phyloP scores from a whole-genome alignment of 176 grass and related monocot species.

The Avena atlantica region DNA sequence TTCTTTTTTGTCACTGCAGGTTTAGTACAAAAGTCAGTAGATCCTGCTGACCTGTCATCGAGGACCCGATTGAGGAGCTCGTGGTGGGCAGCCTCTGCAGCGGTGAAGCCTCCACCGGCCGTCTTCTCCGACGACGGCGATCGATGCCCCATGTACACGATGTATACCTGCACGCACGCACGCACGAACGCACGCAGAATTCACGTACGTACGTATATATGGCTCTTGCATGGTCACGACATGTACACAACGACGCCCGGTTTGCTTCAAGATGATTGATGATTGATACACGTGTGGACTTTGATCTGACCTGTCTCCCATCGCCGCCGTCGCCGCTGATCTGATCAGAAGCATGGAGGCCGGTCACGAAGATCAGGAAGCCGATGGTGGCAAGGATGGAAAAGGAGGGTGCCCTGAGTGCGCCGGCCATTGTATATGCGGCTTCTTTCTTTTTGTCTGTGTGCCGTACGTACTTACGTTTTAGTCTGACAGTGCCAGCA shows the following conservation, averaged over 20 bases:
- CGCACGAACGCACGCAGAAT: background rate
- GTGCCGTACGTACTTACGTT: background rate
- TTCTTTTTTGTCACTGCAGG: background rate
- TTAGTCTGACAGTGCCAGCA: background rate
- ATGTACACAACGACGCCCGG: background rate
- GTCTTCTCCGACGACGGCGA: background rate
- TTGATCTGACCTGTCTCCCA: slow-evolving; percentile 7
- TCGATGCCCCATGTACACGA: slow-evolving; percentile 52
- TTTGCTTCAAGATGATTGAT: no score
- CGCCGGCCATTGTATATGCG: background rate
- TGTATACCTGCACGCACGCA: slow-evolving; percentile 32
- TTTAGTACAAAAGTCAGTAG: background rate
- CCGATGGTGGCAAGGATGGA: background rate
- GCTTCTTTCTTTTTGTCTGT: no score
- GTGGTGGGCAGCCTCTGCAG: background rate
- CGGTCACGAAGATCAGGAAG: background rate
- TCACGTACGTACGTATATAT: background rate
- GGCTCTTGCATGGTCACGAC: background rate
- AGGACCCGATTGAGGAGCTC: slow-evolving; percentile 40
- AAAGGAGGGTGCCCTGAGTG: background rate
- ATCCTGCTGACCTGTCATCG: slow-evolving; percentile 27
- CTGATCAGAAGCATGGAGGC: slow-evolving; percentile 1
- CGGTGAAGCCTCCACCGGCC: background rate
- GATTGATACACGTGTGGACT: no score
- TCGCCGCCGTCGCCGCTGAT: background rate